Evolutionary conservation across 768 basidiomycete genomes (phyloP), one percentile per base, ranked within the genome.

Genomic region (Dentipellis sp.): DNA sequence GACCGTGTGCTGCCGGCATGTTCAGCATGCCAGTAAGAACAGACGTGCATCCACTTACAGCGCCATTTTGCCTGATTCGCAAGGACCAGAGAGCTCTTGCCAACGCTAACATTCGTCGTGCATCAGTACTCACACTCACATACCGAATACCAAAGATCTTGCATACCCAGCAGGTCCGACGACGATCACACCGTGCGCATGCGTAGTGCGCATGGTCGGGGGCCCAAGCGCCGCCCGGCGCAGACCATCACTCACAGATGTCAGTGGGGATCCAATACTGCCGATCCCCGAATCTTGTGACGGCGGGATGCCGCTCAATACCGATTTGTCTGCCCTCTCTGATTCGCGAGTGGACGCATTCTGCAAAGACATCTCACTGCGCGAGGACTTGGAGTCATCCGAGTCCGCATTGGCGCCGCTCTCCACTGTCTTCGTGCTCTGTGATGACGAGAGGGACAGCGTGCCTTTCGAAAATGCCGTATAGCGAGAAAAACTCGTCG

Each of bases 31-130:
- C 35, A 55, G 9, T 38, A 14, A 46, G n/a, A 34, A 38, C 46
- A 11, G 34, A 21, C 14, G 7, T 46, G 9, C 29, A 29, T 29
- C 59, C 36, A 40, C 74, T 65, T 62, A 81, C 83, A 75, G 69
- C 85, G 68, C 86, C 86, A 88, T 65, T 81, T 82, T 4, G 84
- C 83, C 66, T 88, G 86, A 59, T 86, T 79, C 5, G 76, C 80
- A 22, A 86, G 71, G 54, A 88, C 74, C 55, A 88, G 76, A 0
- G 84, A 84, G 59, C 83, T 87, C 67, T 88, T 88, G n/a, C 84
- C 85, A n/a, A 83, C 79, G 10, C 86, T 78, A 58, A 45, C 12
- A 45, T 29, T 29, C n/a, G 23, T 47, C 16, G 23, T 19, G 34
- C 23, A 45, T 55, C 42, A 55, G 34, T 50, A 37, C 50, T 53